Evolutionary conservation across 2,329 filamentous ascomycete genomes (phyloP), one percentile per base, ranked within the genome.

Genomic region (Diaporthe velutina): DNA sequence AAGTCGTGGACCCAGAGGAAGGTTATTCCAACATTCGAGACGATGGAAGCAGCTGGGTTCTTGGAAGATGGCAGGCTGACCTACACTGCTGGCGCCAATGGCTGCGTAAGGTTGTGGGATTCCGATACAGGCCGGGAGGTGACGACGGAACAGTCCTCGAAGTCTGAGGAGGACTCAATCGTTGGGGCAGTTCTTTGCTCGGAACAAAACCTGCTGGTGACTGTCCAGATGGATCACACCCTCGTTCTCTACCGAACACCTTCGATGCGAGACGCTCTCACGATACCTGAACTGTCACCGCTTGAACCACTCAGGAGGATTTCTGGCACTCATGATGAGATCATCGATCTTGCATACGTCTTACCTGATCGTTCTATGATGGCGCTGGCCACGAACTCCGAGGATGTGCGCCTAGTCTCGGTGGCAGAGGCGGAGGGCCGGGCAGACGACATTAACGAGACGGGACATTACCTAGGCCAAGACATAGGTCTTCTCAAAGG

Each of bases 281-380:
- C 79, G 54, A 78, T 82, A 57, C 80, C 84, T 79, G 67, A 78
- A 75, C 80, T 84, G 74, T 80, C 80, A 77, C 85, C 74, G 78
- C 88, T 81, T 79, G 86, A 84, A 81, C 94, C 85, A 0, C 89
- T 94, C 58, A 91, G 94, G 78, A 91, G 95, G 58, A 97, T 99
- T 78, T 98, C 96, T 6, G 97, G 97, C 71, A 98, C 97, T 9
- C 95, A 98, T 83, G 97, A 99, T 82, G 97, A 99, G 83, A 95
- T 99, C 70, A 98, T 99, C 78, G 97, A 99, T 81, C 86, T 99
- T 45, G 94, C 93, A 40, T 98, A 97, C 80, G 88, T 98, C 72
- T 91, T 97, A 2, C 91, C 92, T 0, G 93, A 98, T 79, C 91
- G 91, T 74, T 96, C 95, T 3, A 85, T 97, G 70, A 88, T 99